These are phyloP conservation scores for Triticum urartu DNA, from an alignment of 176 grass and related monocot genomes.

Conservation along the genomic window DNA sequence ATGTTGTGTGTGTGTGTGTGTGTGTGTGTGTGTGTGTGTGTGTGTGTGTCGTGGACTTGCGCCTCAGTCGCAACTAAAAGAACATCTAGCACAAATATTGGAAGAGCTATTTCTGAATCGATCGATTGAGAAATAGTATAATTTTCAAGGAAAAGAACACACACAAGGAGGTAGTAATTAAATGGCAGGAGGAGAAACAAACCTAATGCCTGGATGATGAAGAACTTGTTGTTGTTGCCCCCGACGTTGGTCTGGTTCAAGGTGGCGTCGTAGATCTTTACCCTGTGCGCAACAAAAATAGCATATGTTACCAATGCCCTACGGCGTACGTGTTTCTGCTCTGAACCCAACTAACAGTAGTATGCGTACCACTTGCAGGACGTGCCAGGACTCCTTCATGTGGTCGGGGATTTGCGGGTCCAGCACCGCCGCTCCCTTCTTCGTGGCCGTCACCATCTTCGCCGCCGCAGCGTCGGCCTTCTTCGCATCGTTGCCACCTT, in stretches of 20 bases:
- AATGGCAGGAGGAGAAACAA: neutral
- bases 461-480: no score
- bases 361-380: slow-evolving; percentile 59
- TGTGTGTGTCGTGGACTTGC: no score
- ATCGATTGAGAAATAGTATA: no score
- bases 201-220: slow-evolving; percentile 89
- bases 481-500: neutral
- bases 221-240: slow-evolving; percentile 93
- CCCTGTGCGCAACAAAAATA: slow-evolving; percentile 46
- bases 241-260: slow-evolving; percentile 92
- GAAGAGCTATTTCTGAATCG: no score
- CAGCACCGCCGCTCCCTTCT: slow-evolving; percentile 75
- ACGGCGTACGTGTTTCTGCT: neutral
- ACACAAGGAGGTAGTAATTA: no score
- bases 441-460: slow-evolving; percentile 68
- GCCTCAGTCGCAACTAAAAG: no score
- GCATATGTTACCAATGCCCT: no score
- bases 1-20: no score
- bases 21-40: no score
- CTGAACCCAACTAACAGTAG: neutral
- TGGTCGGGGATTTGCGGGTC: neutral
- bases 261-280: slow-evolving; percentile 79
- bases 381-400: slow-evolving; percentile 54
- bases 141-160: no score
- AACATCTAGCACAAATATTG: no score